Base-by-base conservation (phyloP, 108 stramenopile species). In the Nitzschia sp. region DNA sequence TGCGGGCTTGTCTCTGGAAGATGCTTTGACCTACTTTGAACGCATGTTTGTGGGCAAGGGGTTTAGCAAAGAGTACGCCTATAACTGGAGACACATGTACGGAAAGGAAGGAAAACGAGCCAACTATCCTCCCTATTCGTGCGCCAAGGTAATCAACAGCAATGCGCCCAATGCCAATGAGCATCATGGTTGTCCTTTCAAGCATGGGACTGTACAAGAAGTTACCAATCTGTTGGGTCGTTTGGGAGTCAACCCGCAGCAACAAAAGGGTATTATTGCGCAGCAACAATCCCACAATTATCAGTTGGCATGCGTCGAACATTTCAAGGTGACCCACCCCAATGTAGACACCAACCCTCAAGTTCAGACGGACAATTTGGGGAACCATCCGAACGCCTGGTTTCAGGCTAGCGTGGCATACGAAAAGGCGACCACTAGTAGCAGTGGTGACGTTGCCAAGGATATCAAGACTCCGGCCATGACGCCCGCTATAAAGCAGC, bases 361-460 rank as follows among this genome's bases (percentile, higher is more conserved):
- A 25, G 79, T 83, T 26, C 72, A 78, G 59, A 66, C 89, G 56
- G 93, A 95, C 59, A 94, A 92, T 19, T 90, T 97, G 9, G 97
- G 97, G 0, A 97, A 97, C 74, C 98, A 98, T 79, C 98, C 98
- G 27, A 98, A 98, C 75, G 95, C 95, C 1, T 99, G 97, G 96
- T 97, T 97, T 68, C 74, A 83, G 21, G 92, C 97, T 11, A 92
- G 90, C 66, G 78, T 81, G 31, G 63, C 64, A 15, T 93, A 89
- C 27, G 48, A 67, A 46, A 38, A 54, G 35, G 24, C 25, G 25
- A 61, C 33, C 9, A 24, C 18, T 24, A 23, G 60, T 24, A 21
- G 60, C n/a, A n/a, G n/a, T n/a, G n/a, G n/a, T n/a, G n/a, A n/a
- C n/a, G n/a, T n/a, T n/a, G n/a, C n/a, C n/a, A n/a, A n/a, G n/a